Base-by-base conservation (phyloP, 176 grass and related monocot species). In the Eleusine coracana region DNA sequence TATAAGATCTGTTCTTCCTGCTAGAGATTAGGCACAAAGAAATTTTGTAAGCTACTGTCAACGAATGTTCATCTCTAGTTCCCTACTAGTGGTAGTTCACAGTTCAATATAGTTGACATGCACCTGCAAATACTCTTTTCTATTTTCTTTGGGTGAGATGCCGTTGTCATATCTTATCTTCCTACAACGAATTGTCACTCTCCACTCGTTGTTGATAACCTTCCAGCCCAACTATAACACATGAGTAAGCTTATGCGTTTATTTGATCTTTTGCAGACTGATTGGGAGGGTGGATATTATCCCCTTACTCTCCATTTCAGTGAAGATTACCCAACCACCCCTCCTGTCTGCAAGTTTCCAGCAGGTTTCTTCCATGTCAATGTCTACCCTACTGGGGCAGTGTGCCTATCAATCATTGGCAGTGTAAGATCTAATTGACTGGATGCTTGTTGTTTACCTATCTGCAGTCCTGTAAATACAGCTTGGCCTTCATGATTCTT, bases 281-380 rank as follows among this genome's bases (percentile, higher is more conserved):
- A 95, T 54, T 95, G 96, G 96, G 92, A 95, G 75, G 96, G 89
- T 84, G 96, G 96, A n/a, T 88, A 86, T 88, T 95, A 63, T 76
- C 90, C 96, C 36, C 65, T 98, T 12, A 91, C 88, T 39, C 20
- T 93, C 29, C 21, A 70, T 44, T 98, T 98, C 49, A 67, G 51
- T 70, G 89, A 95, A 75, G 91, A 93, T 68, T 93, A 98, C 62
- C 90, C 96, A 44, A 91, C 36, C 21, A 92, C 50, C 17, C 80
- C 96, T 77, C 92, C 91, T 2, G 80, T 62, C 42, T 98, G 92
- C 92, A 95, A 84, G 76, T 95, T 98, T 56, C 96, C 92, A 70
- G 56, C 67, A 70, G 89, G 87, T 50, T 95, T 98, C 87, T 95
- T 95, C 74, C 96, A 95, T 56, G 65, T 94, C 29, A 98, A 98